phyloP scores from a whole-genome alignment of 2,329 filamentous ascomycete genomes.

The Talaromyces sp. region DNA sequence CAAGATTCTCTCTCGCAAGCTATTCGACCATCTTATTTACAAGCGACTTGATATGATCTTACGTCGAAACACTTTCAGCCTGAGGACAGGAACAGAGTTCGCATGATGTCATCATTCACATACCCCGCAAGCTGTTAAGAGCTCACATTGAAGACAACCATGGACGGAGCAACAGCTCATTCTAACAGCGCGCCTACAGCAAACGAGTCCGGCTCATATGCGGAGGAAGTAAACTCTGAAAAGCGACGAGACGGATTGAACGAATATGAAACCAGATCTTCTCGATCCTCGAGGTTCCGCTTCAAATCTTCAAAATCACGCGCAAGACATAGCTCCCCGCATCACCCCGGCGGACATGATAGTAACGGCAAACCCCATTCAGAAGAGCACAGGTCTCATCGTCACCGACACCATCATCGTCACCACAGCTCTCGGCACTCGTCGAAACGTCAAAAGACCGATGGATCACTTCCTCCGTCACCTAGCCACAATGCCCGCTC shows the following conservation, averaged over 20 bases:
- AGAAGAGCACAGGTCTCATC: constrained; percentile 2
- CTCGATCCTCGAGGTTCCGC: constrained; percentile 27
- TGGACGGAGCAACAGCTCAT: constrained; percentile 5
- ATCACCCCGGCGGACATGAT: neutral
- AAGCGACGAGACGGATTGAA: neutral
- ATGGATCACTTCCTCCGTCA: neutral
- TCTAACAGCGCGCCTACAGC: neutral
- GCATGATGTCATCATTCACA: constrained; percentile 10
- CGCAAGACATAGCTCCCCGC: neutral
- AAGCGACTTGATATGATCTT: neutral
- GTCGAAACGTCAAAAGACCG: constrained; percentile 25
- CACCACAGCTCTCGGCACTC: constrained; percentile 21
- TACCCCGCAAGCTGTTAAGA: neutral
- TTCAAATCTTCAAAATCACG: constrained; percentile 28
- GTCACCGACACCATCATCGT: constrained; percentile 20
- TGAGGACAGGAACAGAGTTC: neutral
- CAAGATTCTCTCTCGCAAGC: neutral
- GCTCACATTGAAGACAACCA: neutral
- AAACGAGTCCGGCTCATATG: neutral
- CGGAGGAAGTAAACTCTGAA: neutral
- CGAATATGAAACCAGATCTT: neutral
- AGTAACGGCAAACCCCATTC: neutral
- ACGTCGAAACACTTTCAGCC: neutral
- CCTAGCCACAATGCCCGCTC: constrained; percentile 11
- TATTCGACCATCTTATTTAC: no score